Evolutionary conservation across 345 rosid species (phyloP).

Genomic region (Eucalyptus viminalis): DNA sequence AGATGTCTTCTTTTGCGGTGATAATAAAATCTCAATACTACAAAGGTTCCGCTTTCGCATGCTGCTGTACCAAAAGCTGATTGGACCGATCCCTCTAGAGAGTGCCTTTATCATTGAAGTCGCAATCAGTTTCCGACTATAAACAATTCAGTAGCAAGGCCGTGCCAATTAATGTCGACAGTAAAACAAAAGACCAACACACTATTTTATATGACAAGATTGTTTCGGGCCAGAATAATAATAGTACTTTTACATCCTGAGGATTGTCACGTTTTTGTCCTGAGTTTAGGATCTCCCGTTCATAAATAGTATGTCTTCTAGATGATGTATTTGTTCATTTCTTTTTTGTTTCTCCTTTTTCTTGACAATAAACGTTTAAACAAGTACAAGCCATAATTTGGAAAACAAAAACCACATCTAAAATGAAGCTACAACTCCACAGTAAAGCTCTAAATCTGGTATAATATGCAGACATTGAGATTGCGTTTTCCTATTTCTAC

Average conservation of each 20-base stretch:
- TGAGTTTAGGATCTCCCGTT: background rate
- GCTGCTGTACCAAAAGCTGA: background rate
- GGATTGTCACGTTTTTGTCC: background rate
- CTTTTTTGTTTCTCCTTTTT: background rate
- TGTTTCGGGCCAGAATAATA: background rate
- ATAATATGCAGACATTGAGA: background rate
- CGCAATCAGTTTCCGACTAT: background rate
- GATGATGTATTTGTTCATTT: background rate
- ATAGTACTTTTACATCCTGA: background rate
- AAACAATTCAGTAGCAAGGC: background rate
- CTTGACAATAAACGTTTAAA: background rate
- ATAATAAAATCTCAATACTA: background rate
- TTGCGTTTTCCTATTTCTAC: background rate
- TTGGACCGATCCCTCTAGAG: background rate
- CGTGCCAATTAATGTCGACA: background rate
- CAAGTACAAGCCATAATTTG: background rate
- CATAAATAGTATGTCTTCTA: background rate
- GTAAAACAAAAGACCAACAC: background rate
- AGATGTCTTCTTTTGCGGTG: background rate
- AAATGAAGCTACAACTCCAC: background rate
- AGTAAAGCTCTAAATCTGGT: background rate
- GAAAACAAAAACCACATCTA: background rate
- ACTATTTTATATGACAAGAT: background rate
- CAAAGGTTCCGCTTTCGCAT: background rate
- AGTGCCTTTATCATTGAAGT: background rate